A percentile compares a stretch with the other conserved stretches of the same genome.
phyloP scores from a whole-genome alignment of 73 alveolate species.

The Loxodes magnus region DNA sequence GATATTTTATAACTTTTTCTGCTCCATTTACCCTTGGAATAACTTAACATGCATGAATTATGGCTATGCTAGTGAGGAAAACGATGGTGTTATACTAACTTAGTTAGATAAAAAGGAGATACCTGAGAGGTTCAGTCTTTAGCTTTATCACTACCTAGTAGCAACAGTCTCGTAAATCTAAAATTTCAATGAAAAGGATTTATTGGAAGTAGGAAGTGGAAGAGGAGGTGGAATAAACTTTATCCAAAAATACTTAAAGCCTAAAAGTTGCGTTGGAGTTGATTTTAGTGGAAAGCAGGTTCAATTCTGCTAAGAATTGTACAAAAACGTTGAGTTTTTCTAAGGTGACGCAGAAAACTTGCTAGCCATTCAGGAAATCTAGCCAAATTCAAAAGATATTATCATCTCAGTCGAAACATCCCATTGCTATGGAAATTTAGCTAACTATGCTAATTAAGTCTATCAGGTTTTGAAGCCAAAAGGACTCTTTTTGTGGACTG shows the following conservation, averaged over 20 bases:
- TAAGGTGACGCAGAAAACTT: constrained; percentile 59
- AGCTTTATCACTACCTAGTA: constrained; percentile 54
- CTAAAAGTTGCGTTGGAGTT: constrained; percentile 48
- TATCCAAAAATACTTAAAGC: constrained; percentile 35
- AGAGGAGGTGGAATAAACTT: constrained; percentile 82
- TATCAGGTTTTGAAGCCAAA: constrained; percentile 33
- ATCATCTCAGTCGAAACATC: constrained; percentile 61
- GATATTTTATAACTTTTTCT: constrained; percentile 36
- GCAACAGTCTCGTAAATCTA: constrained; percentile 19
- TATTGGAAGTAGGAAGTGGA: constrained; percentile 81
- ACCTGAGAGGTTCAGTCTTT: constrained; percentile 37
- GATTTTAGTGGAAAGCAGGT: constrained; percentile 51
- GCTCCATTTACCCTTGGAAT: constrained; percentile 26
- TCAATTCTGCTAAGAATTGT: constrained; percentile 39
- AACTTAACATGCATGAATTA: constrained; percentile 55
- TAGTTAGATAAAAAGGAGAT: constrained; percentile 29
- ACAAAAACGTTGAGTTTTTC: constrained; percentile 15
- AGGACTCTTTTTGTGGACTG: constrained; percentile 59
- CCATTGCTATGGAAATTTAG: constrained; percentile 71
- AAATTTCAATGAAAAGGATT: constrained; percentile 37
- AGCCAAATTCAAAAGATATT: constrained; percentile 45
- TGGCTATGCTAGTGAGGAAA: constrained; percentile 59
- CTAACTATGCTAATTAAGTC: constrained; percentile 34
- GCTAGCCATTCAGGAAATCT: constrained; percentile 15
- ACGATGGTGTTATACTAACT: constrained; percentile 46